Base-by-base conservation (phyloP, 495 filamentous ascomycete genomes). In the Aspergillus coremiiformis region DNA sequence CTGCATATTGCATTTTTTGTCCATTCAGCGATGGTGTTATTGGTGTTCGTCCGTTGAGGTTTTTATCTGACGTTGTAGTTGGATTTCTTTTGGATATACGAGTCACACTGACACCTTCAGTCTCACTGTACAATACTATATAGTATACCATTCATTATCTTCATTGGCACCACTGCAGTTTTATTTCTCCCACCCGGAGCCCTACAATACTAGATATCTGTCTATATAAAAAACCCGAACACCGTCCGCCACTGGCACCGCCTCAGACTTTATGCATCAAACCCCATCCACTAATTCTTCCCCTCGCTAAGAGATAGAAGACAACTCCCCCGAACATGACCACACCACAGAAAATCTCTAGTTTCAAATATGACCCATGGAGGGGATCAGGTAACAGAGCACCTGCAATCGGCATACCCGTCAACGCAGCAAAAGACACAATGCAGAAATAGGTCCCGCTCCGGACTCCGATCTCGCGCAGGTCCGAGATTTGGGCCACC, bases 371-470 rank as follows among this genome's bases (percentile, higher is more conserved):
- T 1, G 64, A 63, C 3, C 81, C 84, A 57, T 78, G 57, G 45
- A 69, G 20, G 49, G 83, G 70, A 14, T 68, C 64, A 2, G 59
- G 60, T 1, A 88, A 68, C 35, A 93, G 71, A 0, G 82, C 84
- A 9, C 88, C 87, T 4, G 80, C 87, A 62, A 92, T 88, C 0
- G 88, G 88, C 32, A 74, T 81, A 3, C 85, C 84, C 0, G 79
- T 83, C 48, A 93, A 65, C 1, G 80, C 83, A 21, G 82, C 87
- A 45, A 90, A 62, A 3, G 78, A 76, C 12, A 82, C 70, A 26
- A 81, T 66, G 23, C 80, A 75, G 60, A 90, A 89, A 49, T 82
- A 66, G 0, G 79, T 76, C 3, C 88, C 88, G n/a, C 72, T 85
- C 19, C 88, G 76, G 1, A 86, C 72, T 3, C 88, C 88, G 12